A percentile compares a stretch with the other conserved stretches of the same genome.
Conservation (phyloP, 768 basidiomycete genomes). For the Multifurca ochricompacta region DNA sequence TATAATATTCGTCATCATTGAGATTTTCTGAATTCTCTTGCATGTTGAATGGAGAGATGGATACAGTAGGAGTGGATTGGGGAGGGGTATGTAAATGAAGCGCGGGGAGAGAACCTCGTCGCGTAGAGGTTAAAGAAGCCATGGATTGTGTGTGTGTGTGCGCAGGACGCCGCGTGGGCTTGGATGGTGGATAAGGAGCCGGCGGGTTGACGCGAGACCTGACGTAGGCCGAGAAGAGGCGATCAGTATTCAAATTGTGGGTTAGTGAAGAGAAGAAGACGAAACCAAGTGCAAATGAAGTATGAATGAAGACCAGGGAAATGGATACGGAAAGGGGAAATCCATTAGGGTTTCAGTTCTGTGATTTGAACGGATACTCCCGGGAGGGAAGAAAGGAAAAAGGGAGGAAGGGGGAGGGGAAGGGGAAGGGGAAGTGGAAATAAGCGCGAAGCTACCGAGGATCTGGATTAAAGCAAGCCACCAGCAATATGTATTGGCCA, state of each 20-base stretch:
- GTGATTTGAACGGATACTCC: background rate
- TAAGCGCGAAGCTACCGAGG: conserved; percentile 17
- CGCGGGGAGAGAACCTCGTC: conserved; percentile 26
- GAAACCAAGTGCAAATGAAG: background rate
- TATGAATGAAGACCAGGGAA: background rate
- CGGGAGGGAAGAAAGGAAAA: background rate
- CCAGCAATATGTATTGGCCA: background rate
- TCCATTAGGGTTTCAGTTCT: background rate
- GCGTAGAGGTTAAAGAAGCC: conserved; percentile 23
- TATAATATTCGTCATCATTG: conserved; percentile 21
- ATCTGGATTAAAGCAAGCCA: conserved; percentile 2
- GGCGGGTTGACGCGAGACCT: conserved; percentile 14
- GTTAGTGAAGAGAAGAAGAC: background rate
- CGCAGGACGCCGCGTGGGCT: conserved; percentile 19
- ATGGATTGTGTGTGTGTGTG: conserved; percentile 21
- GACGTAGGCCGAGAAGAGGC: background rate
- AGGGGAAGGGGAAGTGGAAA: background rate
- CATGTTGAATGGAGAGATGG: conserved; percentile 18
- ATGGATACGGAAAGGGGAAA: background rate
- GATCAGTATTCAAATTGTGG: conserved; percentile 10
- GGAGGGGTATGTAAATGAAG: conserved; percentile 24
- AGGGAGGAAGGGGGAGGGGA: background rate
- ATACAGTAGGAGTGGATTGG: conserved; percentile 17
- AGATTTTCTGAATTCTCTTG: conserved; percentile 20
- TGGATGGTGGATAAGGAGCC: conserved; percentile 22